Evolutionary conservation across 805 yeast species (phyloP).

Genomic region (Clavispora santaluciae): DNA sequence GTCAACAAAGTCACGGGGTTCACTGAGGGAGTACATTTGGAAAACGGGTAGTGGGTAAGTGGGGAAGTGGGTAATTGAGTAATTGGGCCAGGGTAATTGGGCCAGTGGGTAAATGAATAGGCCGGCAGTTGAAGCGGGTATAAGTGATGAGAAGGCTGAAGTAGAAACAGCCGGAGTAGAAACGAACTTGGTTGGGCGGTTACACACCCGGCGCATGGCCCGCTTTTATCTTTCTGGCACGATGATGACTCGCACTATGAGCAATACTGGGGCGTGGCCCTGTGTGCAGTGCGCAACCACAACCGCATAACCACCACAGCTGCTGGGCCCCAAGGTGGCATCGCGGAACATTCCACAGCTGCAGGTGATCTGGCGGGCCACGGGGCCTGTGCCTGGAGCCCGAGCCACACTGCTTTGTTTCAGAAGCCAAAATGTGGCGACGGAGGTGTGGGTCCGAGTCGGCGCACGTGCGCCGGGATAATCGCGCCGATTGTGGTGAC

Average conservation of each 20-base stretch:
- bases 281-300: not conserved
- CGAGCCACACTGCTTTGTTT: not conserved
- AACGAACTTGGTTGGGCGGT: too few relatives aligned
- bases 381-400: not conserved
- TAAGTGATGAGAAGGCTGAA: not conserved
- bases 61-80: too few relatives aligned
- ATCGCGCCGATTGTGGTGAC: not conserved
- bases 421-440: too few relatives aligned
- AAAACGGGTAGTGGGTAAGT: too few relatives aligned
- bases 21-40: conserved; percentile 14
- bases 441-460: not conserved
- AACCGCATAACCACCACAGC: not conserved
- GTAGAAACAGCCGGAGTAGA: not conserved
- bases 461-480: not conserved
- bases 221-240: not conserved
- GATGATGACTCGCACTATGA: not conserved
- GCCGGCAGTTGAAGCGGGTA: not conserved
- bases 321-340: not conserved
- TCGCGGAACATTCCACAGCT: too few relatives aligned
- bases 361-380: not conserved
- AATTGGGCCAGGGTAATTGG: too few relatives aligned
- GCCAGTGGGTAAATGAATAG: not conserved
- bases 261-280: not conserved
- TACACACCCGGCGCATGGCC: not conserved
- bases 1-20: conserved; percentile 14